Evolutionary conservation across 495 filamentous ascomycete genomes (phyloP), one percentile per base, ranked within the genome.

Genomic region (Talaromyces liani): DNA sequence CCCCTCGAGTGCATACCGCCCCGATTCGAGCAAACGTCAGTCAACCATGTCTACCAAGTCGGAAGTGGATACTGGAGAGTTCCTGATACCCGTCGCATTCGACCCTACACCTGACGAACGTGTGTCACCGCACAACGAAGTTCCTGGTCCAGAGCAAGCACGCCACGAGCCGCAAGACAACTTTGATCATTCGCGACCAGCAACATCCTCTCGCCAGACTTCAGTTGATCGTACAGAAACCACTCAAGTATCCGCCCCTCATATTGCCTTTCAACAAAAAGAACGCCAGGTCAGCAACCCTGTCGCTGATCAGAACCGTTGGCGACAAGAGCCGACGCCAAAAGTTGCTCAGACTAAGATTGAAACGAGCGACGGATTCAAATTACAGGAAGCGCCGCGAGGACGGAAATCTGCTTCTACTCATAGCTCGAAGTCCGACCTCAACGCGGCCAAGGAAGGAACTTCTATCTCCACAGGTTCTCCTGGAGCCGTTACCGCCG

Each of bases 191-290:
- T 47, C 68, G 6, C 70, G 70, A 53, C 68, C 69, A 5, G 53
- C 69, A 16, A 55, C 79, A 5, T 76, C 79, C 54, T 72, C 79
- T 3, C 67, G 70, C 22, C 69, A 68, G 62, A 39, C 53, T 16
- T 65, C 68, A 39, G 57, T 56, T 14, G 70, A 69, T 66, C 70
- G 61, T 56, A 61, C 24, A n/a, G 72, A 70, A 64, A 67, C 57
- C 47, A 65, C 72, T 27, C 68, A 80, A 59, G 60, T 64, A 18
- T 78, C 84, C 9, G 91, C 90, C 7, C 91, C 92, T 36, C 92
- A 98, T 73, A 96, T 97, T 70, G 90, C 91, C 41, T 95, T 90
- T 71, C 92, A 96, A 72, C 91, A 95, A 69, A 93, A 92, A 70
- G 86, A 86, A 0, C 84, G 91, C 55, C 85, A 91, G 68, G 68